phyloP scores from a whole-genome alignment of 441 rosid genomes.

The Dalechampia spathulata region DNA sequence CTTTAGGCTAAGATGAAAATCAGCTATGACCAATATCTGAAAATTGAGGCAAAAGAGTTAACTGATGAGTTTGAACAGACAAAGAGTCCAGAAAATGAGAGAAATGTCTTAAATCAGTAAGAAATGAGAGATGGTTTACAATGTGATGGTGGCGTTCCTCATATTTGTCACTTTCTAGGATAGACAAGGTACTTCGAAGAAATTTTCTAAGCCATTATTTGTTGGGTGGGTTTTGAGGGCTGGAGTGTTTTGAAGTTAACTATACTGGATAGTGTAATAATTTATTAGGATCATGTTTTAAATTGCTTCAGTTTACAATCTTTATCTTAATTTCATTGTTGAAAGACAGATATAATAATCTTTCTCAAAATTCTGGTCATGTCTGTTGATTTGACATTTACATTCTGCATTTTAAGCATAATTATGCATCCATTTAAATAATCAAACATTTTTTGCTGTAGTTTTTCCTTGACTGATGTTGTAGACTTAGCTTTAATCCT shows the following conservation, averaged over 20 bases:
- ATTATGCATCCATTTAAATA: background rate
- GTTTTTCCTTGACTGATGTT: background rate
- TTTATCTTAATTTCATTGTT: background rate
- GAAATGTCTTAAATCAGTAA: no score
- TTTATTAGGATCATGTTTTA: background rate
- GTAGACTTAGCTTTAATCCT: slow-evolving; percentile 11
- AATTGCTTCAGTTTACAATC: background rate
- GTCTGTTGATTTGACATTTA: background rate
- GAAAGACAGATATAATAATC: background rate
- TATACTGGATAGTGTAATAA: background rate
- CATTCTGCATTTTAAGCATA: background rate
- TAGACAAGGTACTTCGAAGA: background rate
- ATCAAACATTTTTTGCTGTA: background rate
- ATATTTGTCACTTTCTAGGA: background rate
- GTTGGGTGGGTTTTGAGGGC: background rate
- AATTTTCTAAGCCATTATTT: no score
- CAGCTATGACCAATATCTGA: background rate
- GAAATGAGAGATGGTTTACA: no score
- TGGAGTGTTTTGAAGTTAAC: background rate
- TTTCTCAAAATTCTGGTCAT: background rate
- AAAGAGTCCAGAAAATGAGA: background rate
- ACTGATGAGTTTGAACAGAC: background rate
- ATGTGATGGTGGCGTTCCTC: background rate
- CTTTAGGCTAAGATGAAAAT: background rate
- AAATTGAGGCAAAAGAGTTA: background rate